Conservation (phyloP, 2,329 filamentous ascomycete genomes). For the Fusarium sp. region DNA sequence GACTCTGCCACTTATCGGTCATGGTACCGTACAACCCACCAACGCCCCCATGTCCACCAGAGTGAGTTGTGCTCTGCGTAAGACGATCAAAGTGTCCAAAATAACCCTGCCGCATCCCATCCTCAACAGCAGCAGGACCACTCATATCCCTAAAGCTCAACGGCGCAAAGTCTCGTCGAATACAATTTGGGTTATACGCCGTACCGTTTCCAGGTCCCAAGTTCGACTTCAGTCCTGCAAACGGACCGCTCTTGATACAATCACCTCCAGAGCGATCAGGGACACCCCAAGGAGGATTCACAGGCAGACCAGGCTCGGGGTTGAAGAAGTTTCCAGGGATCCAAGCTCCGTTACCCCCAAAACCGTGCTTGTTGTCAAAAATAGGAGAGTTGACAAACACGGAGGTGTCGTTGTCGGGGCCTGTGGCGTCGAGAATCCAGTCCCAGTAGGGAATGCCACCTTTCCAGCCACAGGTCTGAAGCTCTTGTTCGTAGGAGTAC, state of each 20-base stretch:
- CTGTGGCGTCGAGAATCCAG: slow-evolving; percentile 30
- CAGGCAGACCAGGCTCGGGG: slow-evolving; percentile 12
- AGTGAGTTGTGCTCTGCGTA: slow-evolving; percentile 41
- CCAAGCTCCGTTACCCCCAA: slow-evolving; percentile 25
- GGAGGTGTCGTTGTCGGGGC: slow-evolving; percentile 16
- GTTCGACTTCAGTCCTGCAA: slow-evolving; percentile 27
- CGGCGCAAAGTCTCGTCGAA: slow-evolving; percentile 23
- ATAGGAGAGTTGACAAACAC: slow-evolving; percentile 40
- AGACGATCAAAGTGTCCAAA: slow-evolving; percentile 27
- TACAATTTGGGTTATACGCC: slow-evolving; percentile 10
- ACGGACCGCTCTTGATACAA: slow-evolving; percentile 40
- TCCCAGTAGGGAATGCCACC: slow-evolving; percentile 40
- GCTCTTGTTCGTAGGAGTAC: slow-evolving; percentile 37
- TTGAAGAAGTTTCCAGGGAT: slow-evolving; percentile 26
- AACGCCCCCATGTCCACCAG: slow-evolving; percentile 39
- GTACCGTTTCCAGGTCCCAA: slow-evolving; percentile 15
- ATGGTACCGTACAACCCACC: slow-evolving; percentile 44
- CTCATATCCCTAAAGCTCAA: slow-evolving; percentile 24
- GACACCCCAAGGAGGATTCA: slow-evolving; percentile 28
- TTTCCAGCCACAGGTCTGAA: slow-evolving; percentile 36
- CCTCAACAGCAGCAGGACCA: slow-evolving; percentile 17
- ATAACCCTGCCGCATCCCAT: slow-evolving; percentile 36
- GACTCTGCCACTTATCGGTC: slow-evolving; percentile 28
- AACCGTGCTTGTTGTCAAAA: slow-evolving; percentile 43
- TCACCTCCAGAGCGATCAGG: slow-evolving; percentile 33